These are phyloP conservation scores for Leptographium galeiforme DNA, from an alignment of 2,329 filamentous ascomycete genomes.

Conservation along the genomic window DNA sequence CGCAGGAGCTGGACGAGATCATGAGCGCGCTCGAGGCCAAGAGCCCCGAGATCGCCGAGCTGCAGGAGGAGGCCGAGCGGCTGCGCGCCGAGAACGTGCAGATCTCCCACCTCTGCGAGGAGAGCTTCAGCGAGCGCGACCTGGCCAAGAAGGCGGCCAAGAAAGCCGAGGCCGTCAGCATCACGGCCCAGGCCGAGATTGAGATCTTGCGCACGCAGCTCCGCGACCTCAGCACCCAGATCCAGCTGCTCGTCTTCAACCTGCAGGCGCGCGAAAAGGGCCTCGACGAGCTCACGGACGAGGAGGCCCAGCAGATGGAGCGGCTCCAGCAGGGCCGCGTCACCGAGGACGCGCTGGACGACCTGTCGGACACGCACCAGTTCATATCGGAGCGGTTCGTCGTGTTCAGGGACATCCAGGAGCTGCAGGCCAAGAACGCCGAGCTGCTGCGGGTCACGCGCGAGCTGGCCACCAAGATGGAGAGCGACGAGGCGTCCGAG, in stretches of 20 bases:
- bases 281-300: constrained; percentile 52
- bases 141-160: constrained; percentile 62
- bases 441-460: constrained; percentile 72
- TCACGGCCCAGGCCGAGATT: constrained; percentile 50
- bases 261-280: constrained; percentile 73
- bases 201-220: constrained; percentile 76
- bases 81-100: constrained; percentile 70
- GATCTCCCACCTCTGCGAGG: constrained; percentile 73
- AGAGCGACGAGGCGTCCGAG: constrained; percentile 71
- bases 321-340: constrained; percentile 66
- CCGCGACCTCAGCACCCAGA: constrained; percentile 76
- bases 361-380: constrained; percentile 71
- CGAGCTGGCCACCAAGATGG: constrained; percentile 76
- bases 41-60: constrained; percentile 76
- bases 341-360: constrained; percentile 54
- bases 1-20: constrained; percentile 70
- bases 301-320: constrained; percentile 64
- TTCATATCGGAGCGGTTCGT: constrained; percentile 86
- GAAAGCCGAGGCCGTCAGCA: constrained; percentile 63
- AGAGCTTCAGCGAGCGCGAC: constrained; percentile 70
- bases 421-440: constrained; percentile 78
- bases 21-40: constrained; percentile 73
- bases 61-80: constrained; percentile 67
- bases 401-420: constrained; percentile 71
- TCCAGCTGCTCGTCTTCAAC: constrained; percentile 83